Evolutionary conservation across 2,329 filamentous ascomycete species (phyloP).

Genomic region (Trichoderma cornu-damae): DNA sequence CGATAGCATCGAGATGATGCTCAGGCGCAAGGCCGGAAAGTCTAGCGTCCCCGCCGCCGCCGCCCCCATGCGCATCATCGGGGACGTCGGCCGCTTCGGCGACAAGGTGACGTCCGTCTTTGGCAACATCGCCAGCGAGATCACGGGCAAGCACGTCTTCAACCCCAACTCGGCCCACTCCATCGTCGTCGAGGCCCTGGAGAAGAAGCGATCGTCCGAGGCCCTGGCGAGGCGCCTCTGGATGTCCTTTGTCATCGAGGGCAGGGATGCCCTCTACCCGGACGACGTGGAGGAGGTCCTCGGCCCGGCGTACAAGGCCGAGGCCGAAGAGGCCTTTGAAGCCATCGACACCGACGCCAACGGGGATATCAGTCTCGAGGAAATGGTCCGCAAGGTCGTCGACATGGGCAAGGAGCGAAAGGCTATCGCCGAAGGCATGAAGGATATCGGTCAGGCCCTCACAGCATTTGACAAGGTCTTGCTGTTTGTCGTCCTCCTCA

Average conservation of each 20-base stretch:
- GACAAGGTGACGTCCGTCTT: slow-evolving; percentile 92
- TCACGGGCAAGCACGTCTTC: slow-evolving; percentile 93
- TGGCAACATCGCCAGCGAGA: slow-evolving; percentile 88
- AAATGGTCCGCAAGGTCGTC: slow-evolving; percentile 84
- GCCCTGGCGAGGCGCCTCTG: slow-evolving; percentile 91
- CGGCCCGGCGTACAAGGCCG: slow-evolving; percentile 63
- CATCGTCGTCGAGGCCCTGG: slow-evolving; percentile 80
- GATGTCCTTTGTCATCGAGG: slow-evolving; percentile 97
- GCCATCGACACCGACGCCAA: slow-evolving; percentile 82
- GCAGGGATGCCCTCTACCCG: slow-evolving; percentile 68
- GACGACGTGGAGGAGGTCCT: slow-evolving; percentile 89
- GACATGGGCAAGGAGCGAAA: slow-evolving; percentile 83
- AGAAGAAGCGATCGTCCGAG: slow-evolving; percentile 77
- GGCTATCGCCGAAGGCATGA: slow-evolving; percentile 87
- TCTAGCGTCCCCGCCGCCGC: slow-evolving; percentile 52
- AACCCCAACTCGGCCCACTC: slow-evolving; percentile 88
- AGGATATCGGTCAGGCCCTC: slow-evolving; percentile 94
- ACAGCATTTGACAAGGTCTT: slow-evolving; percentile 84
- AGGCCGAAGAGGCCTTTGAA: slow-evolving; percentile 81
- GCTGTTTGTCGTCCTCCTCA: slow-evolving; percentile 71
- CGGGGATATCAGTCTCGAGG: slow-evolving; percentile 89
- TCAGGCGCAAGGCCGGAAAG: slow-evolving; percentile 48
- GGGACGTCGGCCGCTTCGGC: slow-evolving; percentile 73
- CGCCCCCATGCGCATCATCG: slow-evolving; percentile 74
- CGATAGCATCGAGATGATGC: slow-evolving; percentile 68